Evolutionary conservation across 805 yeast genomes (phyloP).

Genomic region (Yarrowia sp.): DNA sequence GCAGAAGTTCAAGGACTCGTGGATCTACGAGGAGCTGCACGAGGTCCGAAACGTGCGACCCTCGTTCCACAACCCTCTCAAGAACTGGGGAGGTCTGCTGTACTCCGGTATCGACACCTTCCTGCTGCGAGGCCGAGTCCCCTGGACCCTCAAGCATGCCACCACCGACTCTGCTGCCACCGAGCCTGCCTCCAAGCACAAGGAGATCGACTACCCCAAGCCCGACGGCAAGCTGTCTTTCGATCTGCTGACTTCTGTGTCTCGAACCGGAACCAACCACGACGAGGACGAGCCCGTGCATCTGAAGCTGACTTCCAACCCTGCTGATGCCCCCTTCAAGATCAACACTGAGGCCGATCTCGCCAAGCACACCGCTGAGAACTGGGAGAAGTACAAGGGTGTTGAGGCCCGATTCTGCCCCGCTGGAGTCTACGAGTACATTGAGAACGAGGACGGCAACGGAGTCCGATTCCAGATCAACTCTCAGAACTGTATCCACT

Average conservation of each 20-base stretch:
- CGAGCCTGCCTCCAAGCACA: constrained; percentile 57
- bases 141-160: constrained; percentile 78
- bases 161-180: constrained; percentile 72
- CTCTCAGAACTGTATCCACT: constrained; percentile 95
- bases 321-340: constrained; percentile 1
- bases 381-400: constrained; percentile 79
- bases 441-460: constrained; percentile 57
- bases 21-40: constrained; percentile 81
- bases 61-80: constrained; percentile 74
- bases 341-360: constrained; percentile 31
- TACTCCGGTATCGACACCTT: constrained; percentile 83
- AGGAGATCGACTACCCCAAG: constrained; percentile 84
- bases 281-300: constrained; percentile 93
- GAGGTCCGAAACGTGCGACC: constrained; percentile 91
- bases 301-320: constrained; percentile 49
- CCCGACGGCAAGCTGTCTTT: constrained; percentile 93
- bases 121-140: constrained; percentile 72
- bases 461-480: constrained; percentile 90
- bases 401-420: constrained; percentile 93
- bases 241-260: constrained; percentile 90
- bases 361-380: constrained; percentile 59
- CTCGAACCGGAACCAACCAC: constrained; percentile 94
- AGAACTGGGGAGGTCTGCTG: constrained; percentile 73
- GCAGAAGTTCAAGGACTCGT: constrained; percentile 62
- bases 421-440: constrained; percentile 95